Base-by-base conservation (phyloP, 345 rosid genomes). In the Aquilaria sinensis region DNA sequence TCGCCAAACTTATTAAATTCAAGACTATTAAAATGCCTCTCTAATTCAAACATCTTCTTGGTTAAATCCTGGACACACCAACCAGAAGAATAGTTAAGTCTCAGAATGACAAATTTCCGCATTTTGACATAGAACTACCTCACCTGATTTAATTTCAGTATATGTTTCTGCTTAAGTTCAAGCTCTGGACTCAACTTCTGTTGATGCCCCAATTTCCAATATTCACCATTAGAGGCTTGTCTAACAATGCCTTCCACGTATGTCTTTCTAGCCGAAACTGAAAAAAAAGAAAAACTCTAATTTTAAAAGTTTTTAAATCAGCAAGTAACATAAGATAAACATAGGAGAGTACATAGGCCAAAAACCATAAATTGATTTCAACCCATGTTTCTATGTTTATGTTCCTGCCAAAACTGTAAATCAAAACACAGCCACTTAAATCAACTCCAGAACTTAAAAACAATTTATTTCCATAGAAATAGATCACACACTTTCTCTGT, bases 181-280 rank as follows among this genome's bases (percentile, higher is more conserved):
- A 90, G 83, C 75, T 86, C 97, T 61, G 89, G 75, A 74, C 84
- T 78, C 81, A 90, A 75, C 81, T 80, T 88, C 78, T 83, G 99
- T 70, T 74, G 82, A 79, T 83, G 83, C 99, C 97, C 90, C 37
- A 90, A 83, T 54, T 94, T 95, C 96, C 88, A 83, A 67, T 88
- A 90, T 58, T 67, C 87, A 60, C 73, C 68, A 72, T 94, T 96
- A 57, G 84, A 82, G 70, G 95, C 84, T 86, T 94, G 99, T 77
- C 86, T 88, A 52, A 85, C 70, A 70, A 88, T 76, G 61, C 90
- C 95, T 71, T 94, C 92, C 70, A 88, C 61, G 60, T 83, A 81
- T 74, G 77, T 69, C 80, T 81, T 88, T 78, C 83, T 86, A 50
- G 92, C 92, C 89, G 88, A 70, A 69, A 82, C 99, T 93, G 84